A percentile compares a stretch with the other conserved stretches of the same genome.
Conservation (phyloP, 192 early-diverging fungal species). For the Coemansia guatemalensis region DNA sequence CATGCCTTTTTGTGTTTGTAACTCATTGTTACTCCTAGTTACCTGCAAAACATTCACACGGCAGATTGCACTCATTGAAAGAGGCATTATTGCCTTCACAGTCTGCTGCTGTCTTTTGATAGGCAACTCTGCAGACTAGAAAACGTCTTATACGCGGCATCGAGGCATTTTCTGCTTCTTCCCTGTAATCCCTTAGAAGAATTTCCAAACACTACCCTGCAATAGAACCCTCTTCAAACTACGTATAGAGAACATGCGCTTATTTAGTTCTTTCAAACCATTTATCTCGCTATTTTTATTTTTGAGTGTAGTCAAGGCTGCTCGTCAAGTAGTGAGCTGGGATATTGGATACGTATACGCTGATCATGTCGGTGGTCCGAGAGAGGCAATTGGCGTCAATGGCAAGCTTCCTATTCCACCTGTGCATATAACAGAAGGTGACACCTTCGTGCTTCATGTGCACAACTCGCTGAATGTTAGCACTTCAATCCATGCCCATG, state of each 20-base stretch:
- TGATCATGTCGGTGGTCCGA: background rate
- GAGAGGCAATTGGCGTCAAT: background rate
- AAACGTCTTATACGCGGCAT: no score
- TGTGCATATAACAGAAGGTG: background rate
- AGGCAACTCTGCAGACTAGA: no score
- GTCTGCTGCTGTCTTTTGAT: no score
- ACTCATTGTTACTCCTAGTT: no score
- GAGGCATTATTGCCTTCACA: no score
- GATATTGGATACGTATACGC: background rate
- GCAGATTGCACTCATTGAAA: no score
- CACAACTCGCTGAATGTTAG: background rate
- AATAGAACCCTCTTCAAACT: background rate
- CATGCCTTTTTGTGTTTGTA: no score
- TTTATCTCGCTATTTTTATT: background rate
- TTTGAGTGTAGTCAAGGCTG: background rate
- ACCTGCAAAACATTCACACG: no score
- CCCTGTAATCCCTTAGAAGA: no score
- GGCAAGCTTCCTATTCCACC: background rate
- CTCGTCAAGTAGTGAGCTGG: background rate
- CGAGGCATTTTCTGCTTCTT: no score
- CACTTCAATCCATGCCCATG: background rate
- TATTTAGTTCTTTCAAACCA: background rate
- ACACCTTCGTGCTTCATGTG: background rate
- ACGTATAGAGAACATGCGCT: background rate
- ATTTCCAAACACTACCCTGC: no score